Conservation (phyloP, 192 early-diverging fungal genomes). For the Spizellomyces punctatus region DNA sequence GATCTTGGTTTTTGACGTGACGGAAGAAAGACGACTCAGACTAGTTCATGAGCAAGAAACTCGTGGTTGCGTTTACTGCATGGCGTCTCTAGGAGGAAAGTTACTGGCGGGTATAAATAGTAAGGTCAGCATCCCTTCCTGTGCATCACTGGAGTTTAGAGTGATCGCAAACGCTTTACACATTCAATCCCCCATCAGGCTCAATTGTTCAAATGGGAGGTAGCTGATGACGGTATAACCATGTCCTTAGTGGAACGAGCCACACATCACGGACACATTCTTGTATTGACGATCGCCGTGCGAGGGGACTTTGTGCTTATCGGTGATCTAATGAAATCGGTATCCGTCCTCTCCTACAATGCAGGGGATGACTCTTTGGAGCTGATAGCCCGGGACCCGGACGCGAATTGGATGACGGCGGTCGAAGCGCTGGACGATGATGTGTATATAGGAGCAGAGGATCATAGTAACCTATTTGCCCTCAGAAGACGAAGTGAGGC, state of each 20-base stretch:
- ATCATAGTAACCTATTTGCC: slow-evolving; percentile 61
- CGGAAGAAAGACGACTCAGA: slow-evolving; percentile 45
- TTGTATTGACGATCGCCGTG: slow-evolving; percentile 59
- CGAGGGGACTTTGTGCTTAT: slow-evolving; percentile 72
- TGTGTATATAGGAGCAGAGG: slow-evolving; percentile 63
- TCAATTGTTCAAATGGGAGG: slow-evolving; percentile 28
- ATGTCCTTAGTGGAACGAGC: background rate
- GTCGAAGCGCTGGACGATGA: slow-evolving; percentile 63
- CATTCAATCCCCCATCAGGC: slow-evolving; percentile 16
- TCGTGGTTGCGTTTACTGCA: slow-evolving; percentile 66
- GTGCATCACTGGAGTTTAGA: slow-evolving; percentile 2
- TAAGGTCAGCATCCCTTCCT: slow-evolving; percentile 41
- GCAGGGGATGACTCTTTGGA: slow-evolving; percentile 40
- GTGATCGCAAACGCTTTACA: background rate
- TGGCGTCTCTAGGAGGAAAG: slow-evolving; percentile 62
- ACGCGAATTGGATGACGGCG: slow-evolving; percentile 66
- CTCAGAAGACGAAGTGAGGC: slow-evolving; percentile 55
- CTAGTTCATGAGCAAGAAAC: slow-evolving; percentile 54
- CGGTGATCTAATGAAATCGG: slow-evolving; percentile 84
- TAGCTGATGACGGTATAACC: background rate
- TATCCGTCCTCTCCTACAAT: slow-evolving; percentile 60
- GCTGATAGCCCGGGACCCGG: slow-evolving; percentile 62
- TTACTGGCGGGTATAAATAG: slow-evolving; percentile 71
- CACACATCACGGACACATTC: slow-evolving; percentile 56
- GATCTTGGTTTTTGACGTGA: slow-evolving; percentile 67